phyloP scores from a whole-genome alignment of 2,329 filamentous ascomycete genomes.

The Tolypocladium tundrense region DNA sequence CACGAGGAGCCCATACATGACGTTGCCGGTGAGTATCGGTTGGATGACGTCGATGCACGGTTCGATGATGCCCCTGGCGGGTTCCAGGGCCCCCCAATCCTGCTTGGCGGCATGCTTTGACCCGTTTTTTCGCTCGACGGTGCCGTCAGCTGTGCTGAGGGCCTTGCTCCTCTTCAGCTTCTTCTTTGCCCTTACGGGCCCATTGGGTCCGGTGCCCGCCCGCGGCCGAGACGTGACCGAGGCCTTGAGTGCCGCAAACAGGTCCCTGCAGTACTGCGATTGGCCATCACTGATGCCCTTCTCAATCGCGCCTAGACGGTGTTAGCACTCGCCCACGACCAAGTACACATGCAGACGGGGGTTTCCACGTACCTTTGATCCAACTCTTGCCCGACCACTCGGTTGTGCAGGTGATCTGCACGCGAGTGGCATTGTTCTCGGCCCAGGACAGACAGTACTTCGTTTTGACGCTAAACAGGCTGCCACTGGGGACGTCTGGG shows the following conservation, averaged over 20 bases:
- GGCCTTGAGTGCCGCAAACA: constrained; percentile 63
- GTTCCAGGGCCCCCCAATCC: constrained; percentile 75
- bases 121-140: constrained; percentile 26
- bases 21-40: constrained; percentile 64
- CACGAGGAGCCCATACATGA: constrained; percentile 65
- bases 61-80: constrained; percentile 57
- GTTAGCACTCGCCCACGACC: neutral
- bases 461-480: constrained; percentile 84
- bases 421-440: constrained; percentile 70
- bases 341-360: neutral
- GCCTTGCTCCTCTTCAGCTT: constrained; percentile 44
- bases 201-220: constrained; percentile 32
- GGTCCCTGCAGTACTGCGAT: constrained; percentile 66
- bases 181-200: constrained; percentile 49
- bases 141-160: constrained; percentile 32
- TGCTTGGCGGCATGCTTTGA: constrained; percentile 32
- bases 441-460: constrained; percentile 93
- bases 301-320: constrained; percentile 70
- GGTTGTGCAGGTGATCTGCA: constrained; percentile 81
- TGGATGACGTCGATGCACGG: constrained; percentile 60
- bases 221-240: constrained; percentile 59
- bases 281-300: constrained; percentile 92
- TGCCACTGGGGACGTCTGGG: constrained; percentile 90
- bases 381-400: constrained; percentile 98
- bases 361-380: constrained; percentile 66